Evolutionary conservation across 805 yeast species (phyloP).

Genomic region (Wickerhamomyces rabaulensis): DNA sequence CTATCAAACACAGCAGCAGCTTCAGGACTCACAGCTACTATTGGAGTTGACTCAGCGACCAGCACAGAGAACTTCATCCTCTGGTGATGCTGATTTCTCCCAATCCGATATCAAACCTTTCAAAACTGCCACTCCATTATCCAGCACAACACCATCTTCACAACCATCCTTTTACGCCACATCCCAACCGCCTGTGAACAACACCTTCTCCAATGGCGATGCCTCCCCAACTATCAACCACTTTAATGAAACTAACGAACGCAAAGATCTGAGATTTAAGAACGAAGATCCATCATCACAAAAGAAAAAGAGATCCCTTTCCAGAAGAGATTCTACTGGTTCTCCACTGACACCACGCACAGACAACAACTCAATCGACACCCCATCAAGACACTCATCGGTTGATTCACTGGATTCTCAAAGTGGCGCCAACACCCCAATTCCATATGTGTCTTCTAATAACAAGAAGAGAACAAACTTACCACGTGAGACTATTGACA

Average conservation of each 20-base stretch:
- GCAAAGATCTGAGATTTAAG: neutral
- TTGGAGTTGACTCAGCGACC: constrained; percentile 20
- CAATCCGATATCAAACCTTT: neutral
- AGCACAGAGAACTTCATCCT: neutral
- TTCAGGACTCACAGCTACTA: constrained; percentile 24
- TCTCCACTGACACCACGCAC: constrained; percentile 4
- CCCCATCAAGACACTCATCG: constrained; percentile 13
- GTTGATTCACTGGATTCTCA: constrained; percentile 14
- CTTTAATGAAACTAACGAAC: neutral
- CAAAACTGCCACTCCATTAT: neutral
- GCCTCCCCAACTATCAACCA: neutral
- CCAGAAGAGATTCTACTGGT: neutral
- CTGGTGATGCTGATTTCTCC: neutral
- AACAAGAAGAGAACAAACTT: constrained; percentile 58
- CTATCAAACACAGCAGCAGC: constrained; percentile 23
- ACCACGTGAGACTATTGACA: constrained; percentile 73
- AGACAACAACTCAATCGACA: neutral
- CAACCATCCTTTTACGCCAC: too few relatives aligned
- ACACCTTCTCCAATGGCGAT: neutral
- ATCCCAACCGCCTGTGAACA: neutral
- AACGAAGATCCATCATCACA: constrained; percentile 1
- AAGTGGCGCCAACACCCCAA: constrained; percentile 7
- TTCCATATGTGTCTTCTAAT: neutral
- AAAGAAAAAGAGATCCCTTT: neutral
- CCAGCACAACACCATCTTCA: neutral